Evolutionary conservation across 768 basidiomycete genomes (phyloP), one percentile per base, ranked within the genome.

Genomic region (Leccinum variicolor): DNA sequence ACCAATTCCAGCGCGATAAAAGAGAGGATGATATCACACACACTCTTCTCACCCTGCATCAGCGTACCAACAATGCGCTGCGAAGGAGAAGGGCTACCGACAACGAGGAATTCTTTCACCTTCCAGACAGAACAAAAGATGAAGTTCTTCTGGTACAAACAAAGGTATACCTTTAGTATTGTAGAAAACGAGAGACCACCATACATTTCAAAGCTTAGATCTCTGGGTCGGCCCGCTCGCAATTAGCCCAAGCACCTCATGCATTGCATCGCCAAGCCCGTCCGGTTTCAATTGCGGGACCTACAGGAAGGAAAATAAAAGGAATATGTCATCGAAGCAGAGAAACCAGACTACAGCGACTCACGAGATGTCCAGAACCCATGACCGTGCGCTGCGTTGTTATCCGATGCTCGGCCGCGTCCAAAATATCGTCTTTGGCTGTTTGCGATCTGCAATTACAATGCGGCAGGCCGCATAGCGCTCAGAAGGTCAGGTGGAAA

Each of bases 341-440:
- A 28, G 41, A 47, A 7, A 23, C 51, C 19, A 6, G 6, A 11
- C 14, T 3, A 1, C 1, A 11, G 39, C 5, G 6, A 62, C 66
- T 50, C 45, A 73, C 71, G 13, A 73, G 62, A 56, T 72, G 71
- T 33, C 72, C 72, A 25, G 72, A 66, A 13, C 65, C 72, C 54
- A 54, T 55, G 25, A 72, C 47, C 4, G 60, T 65, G 21, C 59
- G 61, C 29, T 68, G 56, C 14, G 70, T 61, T 21, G 33, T 15
- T 7, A 73, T 36, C 25, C 56, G 63, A 21, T 64, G 60, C 26
- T 56, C 53, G 1, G 72, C 62, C 3, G 72, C 72, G 21, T 68
- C 64, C 53, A 73, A 47, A 6, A 72, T 72, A 4, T 72, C 72
- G 0, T 55, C 50, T 49, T 61, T 72, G 6, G 72, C 66, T 5